Evolutionary conservation across 768 basidiomycete species (phyloP).

Genomic region (Mycena kentingensis): DNA sequence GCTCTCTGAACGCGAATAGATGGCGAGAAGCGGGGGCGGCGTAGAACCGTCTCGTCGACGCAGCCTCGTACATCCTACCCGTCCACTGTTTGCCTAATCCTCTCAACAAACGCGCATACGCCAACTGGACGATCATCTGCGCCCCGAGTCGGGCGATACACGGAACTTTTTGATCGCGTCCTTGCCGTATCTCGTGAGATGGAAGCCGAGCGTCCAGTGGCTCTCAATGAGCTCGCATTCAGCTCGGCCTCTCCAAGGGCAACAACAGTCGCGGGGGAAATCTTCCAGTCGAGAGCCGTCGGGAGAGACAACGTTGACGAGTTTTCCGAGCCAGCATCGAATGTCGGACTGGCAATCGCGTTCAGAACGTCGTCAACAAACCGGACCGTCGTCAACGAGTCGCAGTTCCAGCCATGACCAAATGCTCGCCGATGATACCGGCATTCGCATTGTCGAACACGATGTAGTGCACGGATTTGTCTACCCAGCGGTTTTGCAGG

Average conservation of each 20-base stretch:
- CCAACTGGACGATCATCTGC: slow-evolving; percentile 89
- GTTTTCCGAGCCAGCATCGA: slow-evolving; percentile 56
- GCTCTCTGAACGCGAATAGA: slow-evolving; percentile 78
- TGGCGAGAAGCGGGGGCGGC: slow-evolving; percentile 55
- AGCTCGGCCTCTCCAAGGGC: slow-evolving; percentile 62
- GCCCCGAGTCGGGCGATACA: slow-evolving; percentile 93
- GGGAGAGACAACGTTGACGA: slow-evolving; percentile 35
- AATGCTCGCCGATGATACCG: slow-evolving; percentile 93
- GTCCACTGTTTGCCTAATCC: slow-evolving; percentile 43
- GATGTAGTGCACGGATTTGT: slow-evolving; percentile 88
- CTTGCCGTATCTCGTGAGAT: slow-evolving; percentile 80
- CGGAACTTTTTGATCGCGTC: slow-evolving; percentile 82
- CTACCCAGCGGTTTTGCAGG: slow-evolving; percentile 81
- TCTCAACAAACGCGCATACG: slow-evolving; percentile 72
- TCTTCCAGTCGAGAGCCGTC: slow-evolving; percentile 62
- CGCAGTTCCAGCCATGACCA: slow-evolving; percentile 89
- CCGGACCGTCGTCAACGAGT: no score
- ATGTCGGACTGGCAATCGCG: slow-evolving; percentile 57
- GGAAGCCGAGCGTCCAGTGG: slow-evolving; percentile 64
- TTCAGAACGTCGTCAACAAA: slow-evolving; percentile 71
- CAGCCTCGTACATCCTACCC: slow-evolving; percentile 91
- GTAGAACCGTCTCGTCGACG: slow-evolving; percentile 83
- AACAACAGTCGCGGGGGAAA: slow-evolving; percentile 45
- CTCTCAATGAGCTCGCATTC: slow-evolving; percentile 59
- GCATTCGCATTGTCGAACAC: slow-evolving; percentile 81